Percentiles rank a stretch among this genome's conserved stretches.
Conservation (phyloP, 2,329 filamentous ascomycete species). For the Cordyceps tenuipes region DNA sequence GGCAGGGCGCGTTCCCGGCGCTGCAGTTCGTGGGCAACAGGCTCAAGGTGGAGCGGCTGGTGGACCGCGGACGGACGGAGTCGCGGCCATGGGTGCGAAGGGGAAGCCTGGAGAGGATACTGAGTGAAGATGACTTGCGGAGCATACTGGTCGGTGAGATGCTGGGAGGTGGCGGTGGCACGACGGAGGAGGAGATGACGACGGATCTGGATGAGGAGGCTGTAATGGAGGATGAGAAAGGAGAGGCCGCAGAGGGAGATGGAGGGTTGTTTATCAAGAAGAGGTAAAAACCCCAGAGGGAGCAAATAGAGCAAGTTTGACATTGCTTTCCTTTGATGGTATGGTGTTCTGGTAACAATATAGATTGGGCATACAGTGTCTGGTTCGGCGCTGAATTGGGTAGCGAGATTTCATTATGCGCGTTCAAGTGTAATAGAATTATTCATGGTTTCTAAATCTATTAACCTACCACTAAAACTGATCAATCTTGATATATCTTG, state of each 20-base stretch:
- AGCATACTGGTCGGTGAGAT: conserved; percentile 36
- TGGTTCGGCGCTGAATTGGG: conserved; percentile 1
- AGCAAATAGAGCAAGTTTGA: not conserved
- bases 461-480: not conserved
- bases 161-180: conserved; percentile 16
- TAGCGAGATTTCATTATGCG: not conserved
- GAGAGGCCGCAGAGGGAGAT: conserved; percentile 10
- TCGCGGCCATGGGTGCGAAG: conserved; percentile 40
- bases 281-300: not conserved
- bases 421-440: not conserved
- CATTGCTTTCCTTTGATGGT: not conserved
- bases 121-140: conserved; percentile 52
- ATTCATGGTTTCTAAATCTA: not conserved
- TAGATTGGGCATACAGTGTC: conserved; percentile 1
- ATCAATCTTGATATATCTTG: too few species aligned
- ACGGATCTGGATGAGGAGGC: conserved; percentile 17
- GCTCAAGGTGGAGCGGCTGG: conserved; percentile 67
- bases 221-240: conserved; percentile 21
- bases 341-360: not conserved
- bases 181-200: conserved; percentile 28
- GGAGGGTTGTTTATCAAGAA: conserved; percentile 7
- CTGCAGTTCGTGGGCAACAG: conserved; percentile 85
- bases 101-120: conserved; percentile 50
- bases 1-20: conserved; percentile 84
- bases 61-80: conserved; percentile 51